Evolutionary conservation across 805 yeast genomes (phyloP).

Genomic region (Candida anglica): DNA sequence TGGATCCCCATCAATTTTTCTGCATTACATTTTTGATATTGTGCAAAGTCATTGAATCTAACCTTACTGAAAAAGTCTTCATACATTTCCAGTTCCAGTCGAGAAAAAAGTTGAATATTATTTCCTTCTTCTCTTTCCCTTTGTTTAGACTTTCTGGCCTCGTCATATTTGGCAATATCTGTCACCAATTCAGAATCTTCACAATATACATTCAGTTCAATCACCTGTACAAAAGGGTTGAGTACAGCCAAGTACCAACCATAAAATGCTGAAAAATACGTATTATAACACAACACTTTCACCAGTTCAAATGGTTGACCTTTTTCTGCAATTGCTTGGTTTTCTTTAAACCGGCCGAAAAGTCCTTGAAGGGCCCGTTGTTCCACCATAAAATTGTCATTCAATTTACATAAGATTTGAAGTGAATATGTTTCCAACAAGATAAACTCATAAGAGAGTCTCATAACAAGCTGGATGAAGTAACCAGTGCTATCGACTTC

Average conservation of each 20-base stretch:
- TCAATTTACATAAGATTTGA: slow-evolving; percentile 31
- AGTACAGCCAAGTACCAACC: slow-evolving; percentile 36
- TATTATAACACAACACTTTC: slow-evolving; percentile 31
- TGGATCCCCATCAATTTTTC: slow-evolving; percentile 17
- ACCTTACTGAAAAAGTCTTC: slow-evolving; percentile 17
- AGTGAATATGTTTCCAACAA: slow-evolving; percentile 36
- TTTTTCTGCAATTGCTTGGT: slow-evolving; percentile 9
- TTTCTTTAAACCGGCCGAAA: slow-evolving; percentile 17
- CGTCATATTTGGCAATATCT: slow-evolving; percentile 13
- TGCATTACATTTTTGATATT: slow-evolving; percentile 10
- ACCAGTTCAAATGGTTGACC: slow-evolving; percentile 12
- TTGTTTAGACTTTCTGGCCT: slow-evolving; percentile 7
- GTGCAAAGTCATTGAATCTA: slow-evolving; percentile 14
- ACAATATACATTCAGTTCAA: slow-evolving; percentile 27
- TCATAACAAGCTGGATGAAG: slow-evolving; percentile 29
- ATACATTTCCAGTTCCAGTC: slow-evolving; percentile 18
- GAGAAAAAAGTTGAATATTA: too few relatives aligned
- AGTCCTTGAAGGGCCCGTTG: slow-evolving; percentile 16
- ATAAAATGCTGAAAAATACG: slow-evolving; percentile 28
- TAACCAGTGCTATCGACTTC: slow-evolving; percentile 9
- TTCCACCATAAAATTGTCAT: slow-evolving; percentile 29
- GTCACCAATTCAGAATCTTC: slow-evolving; percentile 18
- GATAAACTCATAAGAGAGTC: slow-evolving; percentile 34
- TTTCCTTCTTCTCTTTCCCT: too few relatives aligned
- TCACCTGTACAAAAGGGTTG: slow-evolving; percentile 31